Percentiles rank a stretch among this genome's conserved stretches.
Conservation (phyloP, 164 flowering plant species). For the Tinospora cordifolia region DNA sequence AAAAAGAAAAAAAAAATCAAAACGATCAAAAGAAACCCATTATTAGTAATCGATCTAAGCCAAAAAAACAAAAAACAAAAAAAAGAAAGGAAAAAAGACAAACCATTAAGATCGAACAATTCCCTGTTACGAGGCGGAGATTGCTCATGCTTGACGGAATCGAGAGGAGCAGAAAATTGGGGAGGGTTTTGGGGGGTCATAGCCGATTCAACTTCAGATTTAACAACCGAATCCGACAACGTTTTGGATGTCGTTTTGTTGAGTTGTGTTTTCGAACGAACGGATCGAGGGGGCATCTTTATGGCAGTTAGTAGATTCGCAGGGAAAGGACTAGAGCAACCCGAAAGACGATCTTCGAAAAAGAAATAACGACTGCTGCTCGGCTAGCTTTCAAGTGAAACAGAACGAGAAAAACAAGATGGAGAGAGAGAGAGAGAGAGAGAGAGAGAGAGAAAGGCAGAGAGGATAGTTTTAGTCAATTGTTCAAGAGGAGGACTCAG, state of each 20-base stretch:
- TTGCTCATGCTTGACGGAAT: neutral
- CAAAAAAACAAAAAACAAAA: neutral
- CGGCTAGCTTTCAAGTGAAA: neutral
- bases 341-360: too few relatives aligned
- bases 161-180: neutral
- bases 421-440: neutral
- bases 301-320: too few relatives aligned
- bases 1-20: neutral
- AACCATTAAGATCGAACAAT: slow-evolving; percentile 14
- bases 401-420: too few relatives aligned
- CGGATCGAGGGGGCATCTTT: slow-evolving; percentile 15
- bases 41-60: neutral
- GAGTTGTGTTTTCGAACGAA: slow-evolving; percentile 2
- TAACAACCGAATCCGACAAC: neutral
- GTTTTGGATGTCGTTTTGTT: neutral
- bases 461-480: neutral
- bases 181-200: slow-evolving; percentile 2
- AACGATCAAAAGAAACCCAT: too few relatives aligned
- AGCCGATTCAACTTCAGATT: neutral
- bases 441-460: neutral
- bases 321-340: too few relatives aligned
- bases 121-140: neutral
- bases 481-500: neutral
- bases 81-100: neutral
- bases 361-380: too few relatives aligned